Evolutionary conservation across 208 protist species (phyloP).

Genomic region (Kentomonas sorsogonicus): DNA sequence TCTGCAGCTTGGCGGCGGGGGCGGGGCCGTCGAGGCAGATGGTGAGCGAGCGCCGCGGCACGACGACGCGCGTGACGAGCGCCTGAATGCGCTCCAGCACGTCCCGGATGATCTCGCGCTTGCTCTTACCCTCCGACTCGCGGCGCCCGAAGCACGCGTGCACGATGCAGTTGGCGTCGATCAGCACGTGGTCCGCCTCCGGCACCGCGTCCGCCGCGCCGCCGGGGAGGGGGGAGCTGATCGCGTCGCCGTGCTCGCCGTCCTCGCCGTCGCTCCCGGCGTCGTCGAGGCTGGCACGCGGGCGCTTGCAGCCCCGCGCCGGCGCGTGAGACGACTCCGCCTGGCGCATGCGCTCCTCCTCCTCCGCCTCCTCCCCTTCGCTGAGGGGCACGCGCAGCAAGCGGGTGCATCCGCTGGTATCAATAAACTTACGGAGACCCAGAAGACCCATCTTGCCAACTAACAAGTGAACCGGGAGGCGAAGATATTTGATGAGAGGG

Average conservation of each 20-base stretch:
- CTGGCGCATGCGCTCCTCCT: slow-evolving; percentile 17
- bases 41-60: slow-evolving; percentile 55
- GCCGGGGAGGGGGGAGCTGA: neutral
- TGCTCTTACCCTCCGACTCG: slow-evolving; percentile 23
- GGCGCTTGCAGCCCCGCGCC: too few species aligned
- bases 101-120: slow-evolving; percentile 66
- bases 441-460: slow-evolving; percentile 54
- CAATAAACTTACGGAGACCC: slow-evolving; percentile 80
- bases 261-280: slow-evolving; percentile 10
- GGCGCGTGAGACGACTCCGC: too few species aligned
- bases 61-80: slow-evolving; percentile 58
- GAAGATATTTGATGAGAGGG: neutral
- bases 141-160: slow-evolving; percentile 59
- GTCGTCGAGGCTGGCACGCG: slow-evolving; percentile 12
- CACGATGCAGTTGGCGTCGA: slow-evolving; percentile 86
- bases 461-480: neutral
- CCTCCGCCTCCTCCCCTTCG: slow-evolving; percentile 36
- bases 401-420: slow-evolving; percentile 59
- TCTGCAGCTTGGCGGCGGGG: slow-evolving; percentile 76
- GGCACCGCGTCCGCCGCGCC: neutral
- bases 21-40: slow-evolving; percentile 81
- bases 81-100: slow-evolving; percentile 63
- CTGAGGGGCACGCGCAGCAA: slow-evolving; percentile 49
- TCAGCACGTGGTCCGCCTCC: slow-evolving; percentile 64
- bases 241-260: neutral